Percentiles rank a stretch among this genome's conserved stretches.
Conservation (phyloP, 768 basidiomycete species). For the Dentipellis fragilis region DNA sequence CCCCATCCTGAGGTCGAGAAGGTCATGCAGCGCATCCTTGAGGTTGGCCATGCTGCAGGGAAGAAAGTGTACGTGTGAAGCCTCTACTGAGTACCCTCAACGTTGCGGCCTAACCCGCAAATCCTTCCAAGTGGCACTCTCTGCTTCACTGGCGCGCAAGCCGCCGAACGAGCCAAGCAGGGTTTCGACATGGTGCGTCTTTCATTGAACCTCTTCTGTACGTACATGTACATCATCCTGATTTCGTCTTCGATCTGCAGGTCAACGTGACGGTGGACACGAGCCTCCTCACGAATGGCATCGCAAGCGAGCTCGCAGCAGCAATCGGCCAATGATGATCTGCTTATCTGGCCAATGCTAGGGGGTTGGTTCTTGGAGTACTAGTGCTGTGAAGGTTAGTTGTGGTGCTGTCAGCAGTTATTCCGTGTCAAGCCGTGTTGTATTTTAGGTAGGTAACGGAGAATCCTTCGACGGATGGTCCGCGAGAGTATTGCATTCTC, state of each 20-base stretch:
- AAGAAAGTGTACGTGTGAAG: slow-evolving; percentile 49
- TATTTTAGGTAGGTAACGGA: too few relatives aligned
- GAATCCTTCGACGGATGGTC: too few relatives aligned
- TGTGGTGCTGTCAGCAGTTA: too few relatives aligned
- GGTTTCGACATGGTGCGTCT: slow-evolving; percentile 39
- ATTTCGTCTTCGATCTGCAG: not conserved
- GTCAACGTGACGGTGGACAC: not conserved
- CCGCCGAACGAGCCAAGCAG: slow-evolving; percentile 32
- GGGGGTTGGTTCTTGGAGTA: too few relatives aligned
- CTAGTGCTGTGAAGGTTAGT: too few relatives aligned
- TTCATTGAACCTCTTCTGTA: not conserved
- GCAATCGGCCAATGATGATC: not conserved
- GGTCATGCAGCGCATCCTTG: slow-evolving; percentile 43
- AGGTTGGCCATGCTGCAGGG: slow-evolving; percentile 36
- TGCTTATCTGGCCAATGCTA: too few relatives aligned
- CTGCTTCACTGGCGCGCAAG: slow-evolving; percentile 35
- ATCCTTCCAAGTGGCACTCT: slow-evolving; percentile 32
- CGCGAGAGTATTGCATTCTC: too few relatives aligned
- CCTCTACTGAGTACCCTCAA: not conserved
- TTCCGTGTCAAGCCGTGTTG: too few relatives aligned
- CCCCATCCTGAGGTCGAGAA: slow-evolving; percentile 56
- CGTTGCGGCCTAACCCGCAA: not conserved
- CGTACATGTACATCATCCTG: not conserved
- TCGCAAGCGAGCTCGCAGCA: not conserved
- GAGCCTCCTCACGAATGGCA: not conserved